Conservation (phyloP, 2,329 filamentous ascomycete species). For the Colletotrichum sp. region DNA sequence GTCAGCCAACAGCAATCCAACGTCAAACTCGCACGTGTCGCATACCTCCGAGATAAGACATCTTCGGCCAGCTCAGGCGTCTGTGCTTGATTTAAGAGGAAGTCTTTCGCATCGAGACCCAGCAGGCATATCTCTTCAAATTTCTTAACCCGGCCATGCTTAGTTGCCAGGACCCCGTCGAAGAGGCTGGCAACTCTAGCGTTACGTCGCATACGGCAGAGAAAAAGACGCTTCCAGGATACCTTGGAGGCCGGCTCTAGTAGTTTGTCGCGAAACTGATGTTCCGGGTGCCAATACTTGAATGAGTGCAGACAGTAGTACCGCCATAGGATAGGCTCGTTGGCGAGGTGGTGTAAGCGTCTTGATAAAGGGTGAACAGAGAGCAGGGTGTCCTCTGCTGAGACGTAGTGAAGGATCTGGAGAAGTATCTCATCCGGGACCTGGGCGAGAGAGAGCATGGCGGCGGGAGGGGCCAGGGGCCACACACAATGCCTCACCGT, state of each 20-base stretch:
- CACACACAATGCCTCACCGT: not conserved
- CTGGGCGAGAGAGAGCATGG: constrained; percentile 42
- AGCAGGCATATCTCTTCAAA: constrained; percentile 73
- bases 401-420: constrained; percentile 71
- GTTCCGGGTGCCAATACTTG: constrained; percentile 74
- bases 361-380: constrained; percentile 61
- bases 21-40: not conserved
- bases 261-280: constrained; percentile 65
- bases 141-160: constrained; percentile 71
- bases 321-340: constrained; percentile 81
- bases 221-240: constrained; percentile 77
- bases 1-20: not conserved
- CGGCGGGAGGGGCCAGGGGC: not conserved
- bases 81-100: constrained; percentile 70
- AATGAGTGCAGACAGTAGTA: constrained; percentile 74
- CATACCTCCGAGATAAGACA: constrained; percentile 73
- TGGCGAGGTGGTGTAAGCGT: constrained; percentile 68
- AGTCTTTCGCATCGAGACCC: constrained; percentile 90
- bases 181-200: constrained; percentile 58
- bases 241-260: constrained; percentile 57
- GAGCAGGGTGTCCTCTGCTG: constrained; percentile 57
- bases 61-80: constrained; percentile 69
- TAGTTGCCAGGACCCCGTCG: constrained; percentile 72
- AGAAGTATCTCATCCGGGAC: constrained; percentile 88
- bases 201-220: constrained; percentile 60